Evolutionary conservation across 2,329 filamentous ascomycete species (phyloP), one percentile per base, ranked within the genome.

Genomic region (Ophiostoma ulmi): DNA sequence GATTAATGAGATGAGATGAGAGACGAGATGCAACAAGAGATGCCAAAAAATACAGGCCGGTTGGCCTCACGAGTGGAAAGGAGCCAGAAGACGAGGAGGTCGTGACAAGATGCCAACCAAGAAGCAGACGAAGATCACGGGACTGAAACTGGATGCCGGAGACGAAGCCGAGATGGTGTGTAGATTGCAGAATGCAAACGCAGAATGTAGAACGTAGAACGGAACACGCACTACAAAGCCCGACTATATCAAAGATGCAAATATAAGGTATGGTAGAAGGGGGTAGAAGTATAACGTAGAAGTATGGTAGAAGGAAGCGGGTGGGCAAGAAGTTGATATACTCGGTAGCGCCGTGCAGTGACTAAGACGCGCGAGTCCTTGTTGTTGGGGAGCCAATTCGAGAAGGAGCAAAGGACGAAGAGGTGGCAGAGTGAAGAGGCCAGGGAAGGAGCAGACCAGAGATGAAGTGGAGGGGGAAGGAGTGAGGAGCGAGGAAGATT

Each of bases 71-170:
- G 52, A 11, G 52, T 6, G 52, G 26, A 26, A 26, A 13, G 52
- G 22, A 58, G 55, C 67, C 44, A 14, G 39, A 13, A 58, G 39
- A 58, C 26, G 20, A n/a, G 17, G 17, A 26, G 61, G 22, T n/a
- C 36, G 52, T 38, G 68, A 22, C 31, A 61, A 71, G 69, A 63
- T 55, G n/a, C 35, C 58, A 11, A 58, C 55, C 55, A 61, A 61
- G 55, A 26, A 61, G 26, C 68, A 55, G 58, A n/a, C 41, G 69
- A 14, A 13, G 66, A 67, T 71, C 70, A 69, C 70, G 67, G 36
- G 70, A 69, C 61, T 67, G 35, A 22, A 5, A 22, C 26, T 1
- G 66, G 61, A 68, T 68, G 70, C 66, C 39, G 70, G 6, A 31
- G 61, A 63, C 39, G 61, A 55, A 41, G 20, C 52, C 5, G 61